Evolutionary conservation across 768 basidiomycete genomes (phyloP).

Genomic region (Steccherinum ochraceum): DNA sequence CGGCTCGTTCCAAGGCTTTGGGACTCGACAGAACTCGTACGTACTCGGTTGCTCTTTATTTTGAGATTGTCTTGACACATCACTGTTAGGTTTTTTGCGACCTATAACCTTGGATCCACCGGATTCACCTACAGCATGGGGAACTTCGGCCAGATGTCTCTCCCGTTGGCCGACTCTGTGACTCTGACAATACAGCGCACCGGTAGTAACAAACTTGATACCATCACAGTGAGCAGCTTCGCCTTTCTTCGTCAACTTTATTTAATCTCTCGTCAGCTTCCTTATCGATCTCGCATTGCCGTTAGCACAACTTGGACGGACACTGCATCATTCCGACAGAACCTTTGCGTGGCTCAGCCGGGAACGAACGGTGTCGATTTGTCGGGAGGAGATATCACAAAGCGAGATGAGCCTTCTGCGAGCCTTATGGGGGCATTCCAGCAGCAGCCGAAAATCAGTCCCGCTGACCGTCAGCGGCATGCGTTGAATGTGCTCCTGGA

Average conservation of each 20-base stretch:
- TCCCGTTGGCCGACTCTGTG: conserved; percentile 45
- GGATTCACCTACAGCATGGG: conserved; percentile 26
- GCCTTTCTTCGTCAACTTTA: neutral
- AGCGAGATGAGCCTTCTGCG: conserved; percentile 4
- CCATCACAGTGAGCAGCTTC: conserved; percentile 33
- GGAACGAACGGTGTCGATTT: conserved; percentile 40
- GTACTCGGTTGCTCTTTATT: conserved; percentile 4
- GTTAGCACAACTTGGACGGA: conserved; percentile 42
- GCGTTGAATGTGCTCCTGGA: conserved; percentile 45
- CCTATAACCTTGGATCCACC: conserved; percentile 20
- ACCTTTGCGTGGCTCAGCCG: conserved; percentile 43
- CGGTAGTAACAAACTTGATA: conserved; percentile 32
- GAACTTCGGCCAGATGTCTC: conserved; percentile 49
- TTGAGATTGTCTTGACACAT: no score
- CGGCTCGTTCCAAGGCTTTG: conserved; percentile 47
- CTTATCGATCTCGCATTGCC: conserved; percentile 51
- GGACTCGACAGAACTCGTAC: conserved; percentile 30
- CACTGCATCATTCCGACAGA: conserved; percentile 39
- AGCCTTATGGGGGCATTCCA: conserved; percentile 14
- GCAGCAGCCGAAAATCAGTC: conserved; percentile 14
- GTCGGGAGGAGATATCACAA: neutral
- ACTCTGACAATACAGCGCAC: conserved; percentile 40
- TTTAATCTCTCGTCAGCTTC: conserved; percentile 34
- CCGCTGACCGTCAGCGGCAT: conserved; percentile 22
- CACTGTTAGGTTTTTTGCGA: conserved; percentile 26